Base-by-base conservation (phyloP, 345 rosid genomes). In the Salix exigua region DNA sequence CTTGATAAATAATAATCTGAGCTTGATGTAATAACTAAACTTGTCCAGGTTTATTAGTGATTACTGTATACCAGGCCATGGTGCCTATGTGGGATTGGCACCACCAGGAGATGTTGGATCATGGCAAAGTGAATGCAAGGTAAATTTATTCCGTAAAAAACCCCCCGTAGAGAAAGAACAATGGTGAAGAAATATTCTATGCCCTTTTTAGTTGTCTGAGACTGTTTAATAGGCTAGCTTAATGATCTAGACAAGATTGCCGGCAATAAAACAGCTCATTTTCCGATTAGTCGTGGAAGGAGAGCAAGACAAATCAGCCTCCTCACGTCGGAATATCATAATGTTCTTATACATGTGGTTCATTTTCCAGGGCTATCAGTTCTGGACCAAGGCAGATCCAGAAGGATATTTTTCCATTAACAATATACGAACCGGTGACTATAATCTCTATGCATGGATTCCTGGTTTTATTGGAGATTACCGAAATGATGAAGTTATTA, bases 51-150 rank as follows among this genome's bases (percentile, higher is more conserved):
- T 81, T 72, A 25, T 80, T 58, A 74, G 86, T 30, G 74, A 88
- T 13, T 82, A 74, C 25, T 46, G 48, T 65, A 81, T 88, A 51
- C 72, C 85, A 66, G 95, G 86, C 69, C 5, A 18, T 72, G 89
- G 91, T 46, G 94, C 97, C 72, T 90, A 85, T 84, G 91, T 94
- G 72, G 97, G 97, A 18, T 81, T 94, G 83, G 95, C 97, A 40
- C 83, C 83, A 19, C 92, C 92, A 40, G 98, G 97, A 73, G 88
- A 87, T 25, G 79, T 83, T 68, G 94, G 97, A 80, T 91, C 94
- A 40, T 94, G 98, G 98, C 94, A 94, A 86, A 87, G 78, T 51
- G 98, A 91, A 82, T 81, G 92, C 90, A 93, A 91, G 91, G 94
- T 88, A 35, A 48, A 71, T 73, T 44, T 74, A 78, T 33, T 26